Conservation (phyloP, 352 stramenopile species). For the Albugo candida region DNA sequence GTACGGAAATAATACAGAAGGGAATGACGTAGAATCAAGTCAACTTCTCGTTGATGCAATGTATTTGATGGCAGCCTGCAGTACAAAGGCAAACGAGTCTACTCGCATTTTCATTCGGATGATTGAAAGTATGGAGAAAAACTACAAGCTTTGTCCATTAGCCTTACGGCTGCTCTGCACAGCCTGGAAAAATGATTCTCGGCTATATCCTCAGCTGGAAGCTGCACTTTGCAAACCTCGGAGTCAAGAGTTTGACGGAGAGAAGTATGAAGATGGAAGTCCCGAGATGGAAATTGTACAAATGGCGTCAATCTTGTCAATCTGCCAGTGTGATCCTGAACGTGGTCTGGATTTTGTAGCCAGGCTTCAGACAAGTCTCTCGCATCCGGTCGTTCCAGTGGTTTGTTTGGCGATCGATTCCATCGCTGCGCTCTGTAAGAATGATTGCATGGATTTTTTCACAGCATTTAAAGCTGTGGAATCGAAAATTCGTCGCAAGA, state of each 20-base stretch:
- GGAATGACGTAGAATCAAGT: too few relatives aligned
- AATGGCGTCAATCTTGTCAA: constrained; percentile 33
- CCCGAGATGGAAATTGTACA: constrained; percentile 22
- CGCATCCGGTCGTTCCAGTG: constrained; percentile 26
- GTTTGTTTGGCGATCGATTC: constrained; percentile 44
- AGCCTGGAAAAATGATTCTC: constrained; percentile 41
- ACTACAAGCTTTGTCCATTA: constrained; percentile 5
- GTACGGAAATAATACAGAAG: too few relatives aligned
- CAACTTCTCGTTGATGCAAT: too few relatives aligned
- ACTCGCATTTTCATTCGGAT: too few relatives aligned
- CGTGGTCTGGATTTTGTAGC: constrained; percentile 46
- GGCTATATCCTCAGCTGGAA: constrained; percentile 42
- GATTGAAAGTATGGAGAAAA: too few relatives aligned
- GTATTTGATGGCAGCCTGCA: too few relatives aligned
- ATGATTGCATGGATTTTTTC: constrained; percentile 56
- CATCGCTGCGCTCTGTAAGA: constrained; percentile 27
- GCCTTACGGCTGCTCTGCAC: constrained; percentile 34
- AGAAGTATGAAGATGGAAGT: constrained; percentile 11
- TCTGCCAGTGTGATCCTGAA: constrained; percentile 47
- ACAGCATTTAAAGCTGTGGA: constrained; percentile 54
- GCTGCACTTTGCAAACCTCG: not conserved
- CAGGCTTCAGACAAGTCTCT: constrained; percentile 30
- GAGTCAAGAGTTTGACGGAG: constrained; percentile 1
- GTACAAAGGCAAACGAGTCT: too few relatives aligned
- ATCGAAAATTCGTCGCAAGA: constrained; percentile 45